Evolutionary conservation across 805 yeast species (phyloP).

Genomic region (Cyberlindnera galapagoensis): DNA sequence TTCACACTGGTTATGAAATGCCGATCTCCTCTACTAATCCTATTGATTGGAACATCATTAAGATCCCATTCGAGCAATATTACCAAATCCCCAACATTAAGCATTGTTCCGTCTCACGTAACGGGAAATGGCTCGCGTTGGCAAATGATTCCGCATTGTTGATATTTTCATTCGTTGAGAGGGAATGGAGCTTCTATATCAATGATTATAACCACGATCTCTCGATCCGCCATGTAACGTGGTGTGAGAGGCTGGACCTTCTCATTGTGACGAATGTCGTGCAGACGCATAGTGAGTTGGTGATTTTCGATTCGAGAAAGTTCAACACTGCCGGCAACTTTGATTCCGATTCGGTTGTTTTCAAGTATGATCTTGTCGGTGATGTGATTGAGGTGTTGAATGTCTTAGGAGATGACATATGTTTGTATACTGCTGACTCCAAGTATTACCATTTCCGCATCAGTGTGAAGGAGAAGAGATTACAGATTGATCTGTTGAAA

Average conservation of each 20-base stretch:
- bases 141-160: conserved; percentile 16
- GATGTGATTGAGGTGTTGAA: conserved; percentile 17
- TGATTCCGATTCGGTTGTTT: conserved; percentile 21
- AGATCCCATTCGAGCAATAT: conserved; percentile 18
- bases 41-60: conserved; percentile 18
- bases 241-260: conserved; percentile 16
- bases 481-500: conserved; percentile 19
- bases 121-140: conserved; percentile 20
- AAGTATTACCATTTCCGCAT: conserved; percentile 22
- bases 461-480: conserved; percentile 8
- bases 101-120: conserved; percentile 18
- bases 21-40: conserved; percentile 7
- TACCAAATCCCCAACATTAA: conserved; percentile 16
- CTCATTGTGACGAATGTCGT: conserved; percentile 18
- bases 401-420: conserved; percentile 16
- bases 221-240: conserved; percentile 13
- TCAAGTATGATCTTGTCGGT: conserved; percentile 24
- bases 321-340: conserved; percentile 13
- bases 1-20: conserved; percentile 24
- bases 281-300: conserved; percentile 15
- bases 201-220: conserved; percentile 22
- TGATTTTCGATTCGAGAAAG: conserved; percentile 21
- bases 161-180: conserved; percentile 17
- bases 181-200: conserved; percentile 24
- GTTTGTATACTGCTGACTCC: conserved; percentile 14